These are phyloP conservation scores for Suhomyces taliae DNA, from an alignment of 1,139 yeast species.

Conservation along the genomic window DNA sequence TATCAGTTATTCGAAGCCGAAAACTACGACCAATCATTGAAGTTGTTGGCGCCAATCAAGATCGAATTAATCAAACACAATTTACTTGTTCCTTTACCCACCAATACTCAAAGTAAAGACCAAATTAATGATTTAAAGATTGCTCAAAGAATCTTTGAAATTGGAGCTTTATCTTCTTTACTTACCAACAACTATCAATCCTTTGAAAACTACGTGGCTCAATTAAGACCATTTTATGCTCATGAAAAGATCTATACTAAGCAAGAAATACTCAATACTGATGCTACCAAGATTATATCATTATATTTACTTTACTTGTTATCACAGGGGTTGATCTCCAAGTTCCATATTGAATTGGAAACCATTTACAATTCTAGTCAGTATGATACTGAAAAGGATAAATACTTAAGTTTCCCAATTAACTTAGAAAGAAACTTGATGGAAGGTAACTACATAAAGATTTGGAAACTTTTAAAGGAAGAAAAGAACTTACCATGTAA, in stretches of 20 bases:
- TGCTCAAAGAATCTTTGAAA: conserved; percentile 79
- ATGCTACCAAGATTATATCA: conserved; percentile 73
- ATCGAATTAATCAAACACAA: conserved; percentile 76
- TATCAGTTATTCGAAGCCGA: conserved; percentile 61
- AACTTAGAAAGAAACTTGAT: conserved; percentile 89
- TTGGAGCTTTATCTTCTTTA: conserved; percentile 80
- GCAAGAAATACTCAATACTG: conserved; percentile 48
- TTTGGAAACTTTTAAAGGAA: conserved; percentile 73
- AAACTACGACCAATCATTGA: conserved; percentile 61
- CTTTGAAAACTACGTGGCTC: conserved; percentile 72
- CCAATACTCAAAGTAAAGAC: conserved; percentile 38
- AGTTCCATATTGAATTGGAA: conserved; percentile 89
- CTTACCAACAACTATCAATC: conserved; percentile 60
- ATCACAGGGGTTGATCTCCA: conserved; percentile 80
- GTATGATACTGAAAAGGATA: conserved; percentile 47
- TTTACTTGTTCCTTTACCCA: conserved; percentile 66
- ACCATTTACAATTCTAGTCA: conserved; percentile 54
- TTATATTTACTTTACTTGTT: conserved; percentile 73
- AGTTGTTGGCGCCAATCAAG: conserved; percentile 69
- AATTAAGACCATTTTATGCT: conserved; percentile 73
- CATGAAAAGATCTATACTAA: conserved; percentile 51
- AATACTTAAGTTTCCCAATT: conserved; percentile 77
- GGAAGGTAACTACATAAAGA: conserved; percentile 95
- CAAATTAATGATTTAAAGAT: conserved; percentile 69
- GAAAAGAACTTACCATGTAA: conserved; percentile 53